Percentiles rank a stretch among this genome's conserved stretches.
Conservation (phyloP, 148 eudicot species). For the Chenopodium formosanum region DNA sequence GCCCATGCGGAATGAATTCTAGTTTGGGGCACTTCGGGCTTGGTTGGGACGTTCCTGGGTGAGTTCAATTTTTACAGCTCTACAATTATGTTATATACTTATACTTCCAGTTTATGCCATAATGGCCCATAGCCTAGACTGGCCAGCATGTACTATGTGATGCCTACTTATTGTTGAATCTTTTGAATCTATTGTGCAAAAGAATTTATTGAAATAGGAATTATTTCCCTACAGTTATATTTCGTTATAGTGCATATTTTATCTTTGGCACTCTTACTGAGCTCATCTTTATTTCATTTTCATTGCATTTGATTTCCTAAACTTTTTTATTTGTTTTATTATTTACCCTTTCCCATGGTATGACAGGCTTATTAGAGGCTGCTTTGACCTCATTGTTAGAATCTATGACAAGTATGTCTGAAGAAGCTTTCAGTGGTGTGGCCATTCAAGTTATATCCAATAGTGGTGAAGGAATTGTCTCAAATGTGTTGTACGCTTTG, state of each 20-base stretch:
- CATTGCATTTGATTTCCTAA: not conserved
- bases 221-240: not conserved
- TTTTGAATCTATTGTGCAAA: not conserved
- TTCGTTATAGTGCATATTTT: not conserved
- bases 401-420: constrained; percentile 47
- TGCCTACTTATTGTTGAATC: not conserved
- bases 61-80: too few species aligned
- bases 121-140: not conserved
- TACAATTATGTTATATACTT: not conserved
- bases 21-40: too few species aligned
- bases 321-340: not conserved
- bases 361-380: constrained; percentile 77
- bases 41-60: too few species aligned
- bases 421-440: constrained; percentile 58
- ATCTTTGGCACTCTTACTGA: not conserved
- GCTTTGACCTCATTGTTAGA: constrained; percentile 63
- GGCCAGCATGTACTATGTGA: not conserved
- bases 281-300: not conserved
- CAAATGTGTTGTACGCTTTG: constrained; percentile 89
- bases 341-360: not conserved
- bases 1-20: too few species aligned
- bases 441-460: constrained; percentile 75
- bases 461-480: constrained; percentile 86
- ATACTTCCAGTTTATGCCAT: not conserved
- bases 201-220: not conserved